phyloP scores from a whole-genome alignment of 768 basidiomycete genomes.

The Glaciozyma martinii region DNA sequence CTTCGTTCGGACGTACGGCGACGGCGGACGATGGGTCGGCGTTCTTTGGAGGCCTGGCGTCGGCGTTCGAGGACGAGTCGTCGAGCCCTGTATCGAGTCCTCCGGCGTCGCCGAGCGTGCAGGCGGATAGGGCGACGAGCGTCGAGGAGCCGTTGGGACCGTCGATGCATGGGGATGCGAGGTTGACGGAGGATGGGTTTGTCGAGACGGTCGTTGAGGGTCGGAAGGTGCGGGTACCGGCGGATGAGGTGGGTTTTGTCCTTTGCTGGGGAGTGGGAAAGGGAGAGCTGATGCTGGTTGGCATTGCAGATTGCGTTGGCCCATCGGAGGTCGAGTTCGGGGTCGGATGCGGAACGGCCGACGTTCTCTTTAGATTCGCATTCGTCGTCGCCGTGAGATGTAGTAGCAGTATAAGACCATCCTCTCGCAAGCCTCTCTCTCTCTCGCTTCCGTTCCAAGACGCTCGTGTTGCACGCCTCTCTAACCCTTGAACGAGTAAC shows the following conservation, averaged over 20 bases:
- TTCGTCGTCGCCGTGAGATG: too few species aligned
- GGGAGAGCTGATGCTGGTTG: neutral
- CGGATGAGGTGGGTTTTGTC: conserved; percentile 15
- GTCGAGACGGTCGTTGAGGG: conserved; percentile 26
- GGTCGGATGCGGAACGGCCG: neutral
- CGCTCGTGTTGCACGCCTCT: too few species aligned
- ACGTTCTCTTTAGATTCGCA: neutral
- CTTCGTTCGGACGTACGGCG: neutral
- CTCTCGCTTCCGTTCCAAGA: too few species aligned
- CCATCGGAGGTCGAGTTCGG: neutral
- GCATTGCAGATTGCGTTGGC: neutral
- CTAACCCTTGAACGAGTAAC: conserved; percentile 49
- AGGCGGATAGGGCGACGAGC: conserved; percentile 14
- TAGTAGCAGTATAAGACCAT: too few species aligned
- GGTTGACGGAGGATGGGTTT: conserved; percentile 22
- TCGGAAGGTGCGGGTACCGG: conserved; percentile 16
- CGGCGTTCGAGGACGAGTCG: conserved; percentile 4
- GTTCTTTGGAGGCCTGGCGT: conserved; percentile 22
- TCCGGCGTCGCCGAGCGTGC: neutral
- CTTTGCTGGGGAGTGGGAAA: neutral
- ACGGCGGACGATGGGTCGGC: conserved; percentile 21
- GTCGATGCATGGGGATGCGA: conserved; percentile 12
- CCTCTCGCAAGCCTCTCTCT: too few species aligned
- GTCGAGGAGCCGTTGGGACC: conserved; percentile 22
- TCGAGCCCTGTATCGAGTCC: conserved; percentile 4